These are phyloP conservation scores for Planoprotostelium fungivorum DNA, from an alignment of 78 protist genomes.

Conservation along the genomic window DNA sequence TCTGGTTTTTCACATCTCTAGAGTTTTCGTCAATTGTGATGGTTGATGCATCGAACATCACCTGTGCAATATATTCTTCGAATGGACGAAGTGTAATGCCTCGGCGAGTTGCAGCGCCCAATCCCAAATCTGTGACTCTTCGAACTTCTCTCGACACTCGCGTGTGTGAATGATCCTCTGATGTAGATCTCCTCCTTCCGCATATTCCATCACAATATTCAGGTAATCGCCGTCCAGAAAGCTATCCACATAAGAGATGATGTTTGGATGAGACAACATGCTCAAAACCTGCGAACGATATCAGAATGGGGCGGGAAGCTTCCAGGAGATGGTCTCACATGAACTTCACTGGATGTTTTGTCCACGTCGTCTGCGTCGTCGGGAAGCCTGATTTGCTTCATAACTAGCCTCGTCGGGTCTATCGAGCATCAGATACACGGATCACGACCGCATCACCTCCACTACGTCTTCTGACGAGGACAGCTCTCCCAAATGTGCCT, in stretches of 20 bases:
- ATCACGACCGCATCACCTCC: not conserved
- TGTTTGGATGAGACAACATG: conserved; percentile 39
- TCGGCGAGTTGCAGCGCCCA: not conserved
- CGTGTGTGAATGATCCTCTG: conserved; percentile 40
- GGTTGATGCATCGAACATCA: not conserved
- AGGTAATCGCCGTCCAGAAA: conserved; percentile 60
- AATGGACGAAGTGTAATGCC: not conserved
- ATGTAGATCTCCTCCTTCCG: conserved; percentile 91
- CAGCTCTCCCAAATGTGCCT: conserved; percentile 82
- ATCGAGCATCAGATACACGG: not conserved
- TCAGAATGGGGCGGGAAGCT: not conserved
- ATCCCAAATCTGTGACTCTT: not conserved
- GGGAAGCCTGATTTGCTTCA: conserved; percentile 75
- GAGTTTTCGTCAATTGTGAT: conserved; percentile 72
- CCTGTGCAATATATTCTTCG: not conserved
- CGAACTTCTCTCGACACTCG: not conserved
- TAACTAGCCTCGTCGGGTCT: conserved; percentile 20
- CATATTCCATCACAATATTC: conserved; percentile 87
- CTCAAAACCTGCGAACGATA: not conserved
- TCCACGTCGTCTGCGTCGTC: conserved; percentile 24
- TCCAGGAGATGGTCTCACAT: conserved; percentile 12
- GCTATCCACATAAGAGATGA: conserved; percentile 71
- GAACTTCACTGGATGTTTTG: conserved; percentile 68
- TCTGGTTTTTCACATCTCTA: conserved; percentile 83
- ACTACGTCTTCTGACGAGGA: conserved; percentile 33